A percentile compares a stretch with the other conserved stretches of the same genome.
Evolutionary conservation across 345 rosid species (phyloP).

Genomic region (Salix exigua): DNA sequence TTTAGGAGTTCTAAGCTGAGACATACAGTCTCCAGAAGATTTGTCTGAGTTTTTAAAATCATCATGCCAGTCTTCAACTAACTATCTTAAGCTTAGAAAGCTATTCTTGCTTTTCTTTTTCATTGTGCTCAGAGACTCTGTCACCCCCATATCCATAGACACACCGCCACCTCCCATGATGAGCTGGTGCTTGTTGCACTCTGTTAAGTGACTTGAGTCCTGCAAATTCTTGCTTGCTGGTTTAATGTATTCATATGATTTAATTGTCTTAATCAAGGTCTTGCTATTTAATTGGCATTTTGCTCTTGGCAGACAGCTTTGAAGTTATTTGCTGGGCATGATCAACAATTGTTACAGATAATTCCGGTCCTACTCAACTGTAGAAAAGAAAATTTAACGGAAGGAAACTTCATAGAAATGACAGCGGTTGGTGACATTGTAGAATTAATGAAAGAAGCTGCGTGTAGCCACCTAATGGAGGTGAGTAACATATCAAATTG

Average conservation of each 20-base stretch:
- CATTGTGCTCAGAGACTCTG: not conserved
- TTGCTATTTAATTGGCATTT: slow-evolving; percentile 7
- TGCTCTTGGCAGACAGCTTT: slow-evolving; percentile 63
- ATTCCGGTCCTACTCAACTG: slow-evolving; percentile 66
- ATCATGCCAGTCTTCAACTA: not conserved
- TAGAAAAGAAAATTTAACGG: slow-evolving; percentile 36
- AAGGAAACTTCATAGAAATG: slow-evolving; percentile 42
- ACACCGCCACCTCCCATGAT: no score
- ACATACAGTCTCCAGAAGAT: not conserved
- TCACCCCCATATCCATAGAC: no score
- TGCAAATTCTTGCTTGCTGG: not conserved
- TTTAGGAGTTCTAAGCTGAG: not conserved
- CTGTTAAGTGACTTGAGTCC: not conserved
- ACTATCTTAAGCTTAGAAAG: not conserved
- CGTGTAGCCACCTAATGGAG: slow-evolving; percentile 91
- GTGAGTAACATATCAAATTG: slow-evolving; percentile 29
- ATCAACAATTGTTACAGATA: slow-evolving; percentile 54
- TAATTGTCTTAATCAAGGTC: no score
- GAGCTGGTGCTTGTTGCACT: not conserved
- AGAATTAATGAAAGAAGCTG: slow-evolving; percentile 65
- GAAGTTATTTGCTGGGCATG: slow-evolving; percentile 58
- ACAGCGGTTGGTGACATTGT: slow-evolving; percentile 34
- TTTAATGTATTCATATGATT: not conserved
- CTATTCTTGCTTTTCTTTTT: not conserved
- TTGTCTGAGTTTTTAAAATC: not conserved